Base-by-base conservation (phyloP, 371 early-diverging fungal genomes). In the Lichtheimia ornata region DNA sequence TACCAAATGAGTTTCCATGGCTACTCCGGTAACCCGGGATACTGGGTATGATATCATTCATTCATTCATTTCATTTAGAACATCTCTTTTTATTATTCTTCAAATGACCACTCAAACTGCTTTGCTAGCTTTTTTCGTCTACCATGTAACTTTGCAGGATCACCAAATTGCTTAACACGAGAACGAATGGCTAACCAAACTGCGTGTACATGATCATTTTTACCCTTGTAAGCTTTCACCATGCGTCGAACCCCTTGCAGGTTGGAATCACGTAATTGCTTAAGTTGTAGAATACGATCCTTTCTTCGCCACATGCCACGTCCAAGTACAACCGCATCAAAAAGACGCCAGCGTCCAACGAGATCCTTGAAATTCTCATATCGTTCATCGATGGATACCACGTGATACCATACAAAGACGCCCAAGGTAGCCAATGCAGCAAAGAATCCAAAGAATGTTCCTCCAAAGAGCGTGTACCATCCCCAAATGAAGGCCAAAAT, bases 371-470 rank as follows among this genome's bases (percentile, higher is more conserved):
- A 77, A 17, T 72, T 66, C 30, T 73, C 79, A 53, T 82, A 82
- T 1, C 79, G 68, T 25, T 77, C 71, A 53, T 82, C 82, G 25
- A 82, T 73, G 0, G 73, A 73, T 9, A 69, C 69, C 15, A 72
- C 71, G 56, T 82, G 82, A 56, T 82, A 82, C 79, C 77, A 77
- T 24, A 73, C 67, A 58, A 82, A 79, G 0, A 74, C 64, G 20
- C 60, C 66, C n/a, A 75, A 61, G 2, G 77, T 75, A 3, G 74
- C 75, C 18, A 75, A 22, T 0, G 77, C 67, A 5, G 64, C 64
- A 56, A 79, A 69, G 41, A 82, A 72, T 0, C 82, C 82, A 53
- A 72, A 67, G 52, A 76, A 76, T 15, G 76, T 69, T 6, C 72
- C 75, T 20, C 65, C 71, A 58, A 79, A 79, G 7, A 76, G 51